phyloP scores from a whole-genome alignment of 2,329 filamentous ascomycete genomes.

The Aspergillus tanneri region DNA sequence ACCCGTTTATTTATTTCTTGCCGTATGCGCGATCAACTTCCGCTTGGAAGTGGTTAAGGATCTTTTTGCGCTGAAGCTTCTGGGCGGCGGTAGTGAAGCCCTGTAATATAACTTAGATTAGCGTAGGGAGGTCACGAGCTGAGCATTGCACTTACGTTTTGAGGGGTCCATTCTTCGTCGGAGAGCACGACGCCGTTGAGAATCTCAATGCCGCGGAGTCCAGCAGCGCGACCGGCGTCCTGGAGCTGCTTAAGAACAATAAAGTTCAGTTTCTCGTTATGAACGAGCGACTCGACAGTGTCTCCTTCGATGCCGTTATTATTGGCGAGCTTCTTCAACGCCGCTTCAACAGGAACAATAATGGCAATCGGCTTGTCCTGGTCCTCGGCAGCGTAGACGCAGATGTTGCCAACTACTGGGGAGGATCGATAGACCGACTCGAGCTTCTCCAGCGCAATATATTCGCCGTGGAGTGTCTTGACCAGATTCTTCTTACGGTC shows the following conservation, averaged over 20 bases:
- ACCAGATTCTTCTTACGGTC: slow-evolving; percentile 98
- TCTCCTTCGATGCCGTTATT: slow-evolving; percentile 64
- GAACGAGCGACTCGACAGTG: slow-evolving; percentile 65
- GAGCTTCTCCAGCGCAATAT: slow-evolving; percentile 94
- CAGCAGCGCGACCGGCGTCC: slow-evolving; percentile 35
- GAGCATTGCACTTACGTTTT: slow-evolving; percentile 38
- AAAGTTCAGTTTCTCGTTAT: slow-evolving; percentile 44
- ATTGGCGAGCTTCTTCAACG: slow-evolving; percentile 56
- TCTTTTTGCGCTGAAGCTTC: slow-evolving; percentile 69
- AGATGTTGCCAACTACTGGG: slow-evolving; percentile 79
- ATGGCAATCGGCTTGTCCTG: slow-evolving; percentile 79
- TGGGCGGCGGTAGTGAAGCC: slow-evolving; percentile 67
- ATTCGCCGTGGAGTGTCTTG: slow-evolving; percentile 93
- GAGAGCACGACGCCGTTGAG: slow-evolving; percentile 46
- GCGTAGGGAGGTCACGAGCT: not conserved
- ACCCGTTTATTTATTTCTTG: slow-evolving; percentile 36
- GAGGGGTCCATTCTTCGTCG: slow-evolving; percentile 48
- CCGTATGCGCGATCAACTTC: slow-evolving; percentile 63
- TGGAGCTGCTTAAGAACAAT: slow-evolving; percentile 44
- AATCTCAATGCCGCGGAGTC: slow-evolving; percentile 43
- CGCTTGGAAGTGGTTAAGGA: slow-evolving; percentile 60
- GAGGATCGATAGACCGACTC: slow-evolving; percentile 85
- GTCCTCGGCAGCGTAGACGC: slow-evolving; percentile 75
- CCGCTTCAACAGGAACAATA: slow-evolving; percentile 62
- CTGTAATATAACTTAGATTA: slow-evolving; percentile 37